A percentile compares a stretch with the other conserved stretches of the same genome.
Conservation (phyloP, 73 alveolate species). For the Paramecium sonneborni region DNA sequence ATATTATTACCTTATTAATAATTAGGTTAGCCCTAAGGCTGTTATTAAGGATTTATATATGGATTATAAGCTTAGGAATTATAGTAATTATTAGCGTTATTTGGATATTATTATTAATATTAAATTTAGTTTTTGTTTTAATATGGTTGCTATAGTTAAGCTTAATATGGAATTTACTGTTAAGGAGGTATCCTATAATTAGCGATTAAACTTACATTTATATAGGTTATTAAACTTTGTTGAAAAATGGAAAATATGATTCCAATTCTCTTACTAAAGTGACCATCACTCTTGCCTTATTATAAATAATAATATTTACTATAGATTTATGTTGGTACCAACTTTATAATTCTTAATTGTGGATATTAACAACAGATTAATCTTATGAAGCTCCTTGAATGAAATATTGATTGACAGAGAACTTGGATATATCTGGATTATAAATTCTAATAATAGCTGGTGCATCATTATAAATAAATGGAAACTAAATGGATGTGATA, state of each 20-base stretch:
- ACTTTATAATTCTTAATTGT: not conserved
- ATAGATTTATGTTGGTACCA: not conserved
- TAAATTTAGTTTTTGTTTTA: not conserved
- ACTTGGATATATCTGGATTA: not conserved
- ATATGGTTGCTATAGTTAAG: not conserved
- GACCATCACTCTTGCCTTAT: constrained; percentile 38
- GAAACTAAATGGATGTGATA: not conserved
- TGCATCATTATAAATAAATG: constrained; percentile 7
- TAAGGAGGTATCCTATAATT: not conserved
- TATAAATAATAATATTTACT: not conserved
- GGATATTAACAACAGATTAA: not conserved
- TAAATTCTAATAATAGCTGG: not conserved
- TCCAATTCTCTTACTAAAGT: not conserved
- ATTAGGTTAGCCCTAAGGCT: not conserved
- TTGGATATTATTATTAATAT: not conserved
- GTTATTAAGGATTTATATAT: not conserved
- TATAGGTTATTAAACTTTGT: not conserved
- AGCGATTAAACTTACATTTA: not conserved
- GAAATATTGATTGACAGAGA: not conserved
- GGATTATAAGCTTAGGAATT: not conserved
- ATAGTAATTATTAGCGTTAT: not conserved
- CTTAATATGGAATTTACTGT: not conserved
- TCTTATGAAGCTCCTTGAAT: constrained; percentile 5
- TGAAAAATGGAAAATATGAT: not conserved
- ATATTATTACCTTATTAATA: not conserved